Conservation (phyloP, 148 eudicot genomes). For the Silene uniflora region DNA sequence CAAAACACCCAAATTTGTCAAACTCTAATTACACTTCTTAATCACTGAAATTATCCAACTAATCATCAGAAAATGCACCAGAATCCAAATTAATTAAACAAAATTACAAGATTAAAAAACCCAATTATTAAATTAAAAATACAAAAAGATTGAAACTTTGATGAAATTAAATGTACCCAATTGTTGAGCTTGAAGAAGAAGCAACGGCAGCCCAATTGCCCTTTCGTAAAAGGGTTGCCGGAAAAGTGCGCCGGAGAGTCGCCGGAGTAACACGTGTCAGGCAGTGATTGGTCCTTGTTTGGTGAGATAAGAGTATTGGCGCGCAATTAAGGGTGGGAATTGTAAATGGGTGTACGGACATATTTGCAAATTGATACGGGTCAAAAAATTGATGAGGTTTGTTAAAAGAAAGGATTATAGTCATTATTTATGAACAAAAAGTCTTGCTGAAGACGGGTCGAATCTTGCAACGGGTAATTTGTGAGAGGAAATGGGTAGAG, state of each 20-base stretch:
- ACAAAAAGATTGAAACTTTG: background rate
- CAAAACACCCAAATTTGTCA: background rate
- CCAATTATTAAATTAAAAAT: no score
- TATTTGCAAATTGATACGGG: constrained; percentile 5
- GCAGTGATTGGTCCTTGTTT: background rate
- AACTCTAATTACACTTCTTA: background rate
- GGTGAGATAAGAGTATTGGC: constrained; percentile 4
- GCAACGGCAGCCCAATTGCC: constrained; percentile 17
- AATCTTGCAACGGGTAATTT: no score
- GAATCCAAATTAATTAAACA: background rate
- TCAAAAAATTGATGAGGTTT: no score
- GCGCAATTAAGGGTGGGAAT: background rate
- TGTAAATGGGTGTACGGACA: constrained; percentile 21
- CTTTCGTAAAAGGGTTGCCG: constrained; percentile 1
- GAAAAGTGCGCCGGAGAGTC: background rate
- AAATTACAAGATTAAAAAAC: background rate
- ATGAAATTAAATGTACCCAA: constrained; percentile 19
- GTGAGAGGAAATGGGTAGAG: no score
- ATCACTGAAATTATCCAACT: background rate
- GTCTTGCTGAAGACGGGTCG: no score
- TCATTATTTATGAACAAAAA: no score
- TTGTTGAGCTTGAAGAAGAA: constrained; percentile 13
- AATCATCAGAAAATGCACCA: background rate
- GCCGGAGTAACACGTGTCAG: constrained; percentile 22
- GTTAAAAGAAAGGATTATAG: no score